Evolutionary conservation across 176 grass and related monocot species (phyloP), one percentile per base, ranked within the genome.

Genomic region (Tillandsia leiboldiana): DNA sequence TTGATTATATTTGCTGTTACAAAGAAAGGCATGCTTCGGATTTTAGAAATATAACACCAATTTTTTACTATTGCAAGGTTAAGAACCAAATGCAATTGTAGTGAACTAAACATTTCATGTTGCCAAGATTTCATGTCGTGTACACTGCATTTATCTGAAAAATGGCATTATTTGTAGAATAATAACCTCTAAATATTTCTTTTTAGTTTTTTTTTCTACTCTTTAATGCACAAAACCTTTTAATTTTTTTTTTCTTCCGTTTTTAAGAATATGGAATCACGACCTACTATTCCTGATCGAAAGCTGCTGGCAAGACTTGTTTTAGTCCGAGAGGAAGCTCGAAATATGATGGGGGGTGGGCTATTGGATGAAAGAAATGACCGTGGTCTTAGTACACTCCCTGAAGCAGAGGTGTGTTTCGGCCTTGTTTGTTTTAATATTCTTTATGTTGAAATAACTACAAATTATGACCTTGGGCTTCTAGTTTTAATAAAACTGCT

Each of bases 311-410:
- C 82, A 29, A 90, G 94, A 69, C 77, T 92, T 75, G 89, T 97
- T 80, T 83, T 92, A 68, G 75, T 92, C 72, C 86, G 94, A 69
- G 89, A 97, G 67, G 89, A 97, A 82, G 84, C 94, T 76, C 79
- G 79, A 63, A 92, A 87, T 74, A 85, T 92, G 94, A 90, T 92
- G 94, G 94, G 84, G 77, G 94, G 94, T 81, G 94, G 94, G n/a
- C 53, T 97, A 17, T 77, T 92, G 79, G 94, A 97, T 78, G 94
- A 92, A 84, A 92, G 94, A 90, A 97, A 92, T 79, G 82, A 90
- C 48, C 88, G 86, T 79, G 86, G 89, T 75, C 82, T 90, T 33
- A 85, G 51, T 74, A 97, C 89, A 27, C 86, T 97, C 51, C 89
- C 89, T 66, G 79, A 90, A 70, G 84, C 94, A 81, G 94, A 97